Conservation (phyloP, 768 basidiomycete genomes). For the Boletus edulis region DNA sequence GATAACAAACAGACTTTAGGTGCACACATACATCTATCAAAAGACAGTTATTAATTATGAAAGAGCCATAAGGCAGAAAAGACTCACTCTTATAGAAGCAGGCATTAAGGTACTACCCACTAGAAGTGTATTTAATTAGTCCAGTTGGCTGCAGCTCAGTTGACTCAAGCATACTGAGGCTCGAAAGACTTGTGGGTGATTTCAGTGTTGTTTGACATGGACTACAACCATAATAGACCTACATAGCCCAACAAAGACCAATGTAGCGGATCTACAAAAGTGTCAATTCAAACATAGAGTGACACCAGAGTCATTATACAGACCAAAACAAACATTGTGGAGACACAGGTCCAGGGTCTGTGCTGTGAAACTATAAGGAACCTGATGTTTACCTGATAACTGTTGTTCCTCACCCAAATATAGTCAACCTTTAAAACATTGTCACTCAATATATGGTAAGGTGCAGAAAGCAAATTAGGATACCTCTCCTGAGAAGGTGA, state of each 20-base stretch:
- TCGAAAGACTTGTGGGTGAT: background rate
- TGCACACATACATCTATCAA: constrained; percentile 1
- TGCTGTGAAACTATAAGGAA: background rate
- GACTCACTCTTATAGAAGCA: background rate
- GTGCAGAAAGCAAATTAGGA: background rate
- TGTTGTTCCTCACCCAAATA: constrained; percentile 12
- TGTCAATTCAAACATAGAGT: background rate
- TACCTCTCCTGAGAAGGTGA: constrained; percentile 9
- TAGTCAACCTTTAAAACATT: constrained; percentile 10
- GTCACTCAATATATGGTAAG: background rate
- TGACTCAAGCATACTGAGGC: background rate
- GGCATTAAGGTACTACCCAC: background rate
- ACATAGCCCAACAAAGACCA: background rate
- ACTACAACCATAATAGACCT: background rate
- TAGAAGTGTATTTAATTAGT: background rate
- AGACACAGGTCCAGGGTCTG: constrained; percentile 11
- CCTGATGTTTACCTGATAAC: too few relatives aligned
- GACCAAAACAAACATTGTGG: constrained; percentile 6
- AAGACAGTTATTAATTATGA: background rate
- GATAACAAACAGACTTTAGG: background rate
- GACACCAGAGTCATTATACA: background rate
- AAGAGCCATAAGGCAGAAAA: background rate
- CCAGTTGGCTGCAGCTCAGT: too few relatives aligned
- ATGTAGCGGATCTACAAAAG: background rate
- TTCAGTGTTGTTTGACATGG: background rate